These are phyloP conservation scores for Beauveria sp. DNA, from an alignment of 2,329 filamentous ascomycete species.

Conservation along the genomic window DNA sequence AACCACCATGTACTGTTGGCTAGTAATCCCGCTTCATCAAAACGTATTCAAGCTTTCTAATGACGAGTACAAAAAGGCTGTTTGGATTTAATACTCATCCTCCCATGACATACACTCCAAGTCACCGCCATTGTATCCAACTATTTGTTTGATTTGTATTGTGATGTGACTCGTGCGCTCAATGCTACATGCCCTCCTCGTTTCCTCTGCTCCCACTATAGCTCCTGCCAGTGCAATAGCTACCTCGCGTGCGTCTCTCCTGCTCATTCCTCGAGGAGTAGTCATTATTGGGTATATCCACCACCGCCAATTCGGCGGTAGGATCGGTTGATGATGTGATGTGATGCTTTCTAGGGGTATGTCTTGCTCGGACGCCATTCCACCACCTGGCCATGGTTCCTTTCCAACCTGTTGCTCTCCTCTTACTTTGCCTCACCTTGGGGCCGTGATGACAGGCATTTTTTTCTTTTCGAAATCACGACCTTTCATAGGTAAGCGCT, in stretches of 20 bases:
- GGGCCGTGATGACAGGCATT: conserved; percentile 9
- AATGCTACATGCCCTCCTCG: conserved; percentile 9
- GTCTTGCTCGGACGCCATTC: neutral
- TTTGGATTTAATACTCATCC: neutral
- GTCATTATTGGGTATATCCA: conserved; percentile 10
- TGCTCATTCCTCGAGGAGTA: neutral
- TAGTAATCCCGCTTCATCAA: no score
- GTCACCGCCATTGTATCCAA: neutral
- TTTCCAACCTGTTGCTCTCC: neutral
- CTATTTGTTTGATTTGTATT: conserved; percentile 7
- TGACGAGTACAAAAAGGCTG: no score
- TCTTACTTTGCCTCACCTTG: neutral
- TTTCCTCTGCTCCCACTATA: neutral
- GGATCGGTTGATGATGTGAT: conserved; percentile 6
- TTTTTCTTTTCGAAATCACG: no score
- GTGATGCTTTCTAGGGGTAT: conserved; percentile 8
- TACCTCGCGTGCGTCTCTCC: neutral
- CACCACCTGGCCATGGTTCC: neutral
- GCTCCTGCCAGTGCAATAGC: neutral
- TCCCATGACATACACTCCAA: neutral
- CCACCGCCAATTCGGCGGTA: conserved; percentile 4
- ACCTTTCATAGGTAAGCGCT: no score
- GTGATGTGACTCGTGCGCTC: conserved; percentile 11
- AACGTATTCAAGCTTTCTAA: no score
- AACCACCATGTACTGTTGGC: no score